phyloP scores from a whole-genome alignment of 1,284 basidiomycete genomes.

The Cutaneotrichosporon sp. region DNA sequence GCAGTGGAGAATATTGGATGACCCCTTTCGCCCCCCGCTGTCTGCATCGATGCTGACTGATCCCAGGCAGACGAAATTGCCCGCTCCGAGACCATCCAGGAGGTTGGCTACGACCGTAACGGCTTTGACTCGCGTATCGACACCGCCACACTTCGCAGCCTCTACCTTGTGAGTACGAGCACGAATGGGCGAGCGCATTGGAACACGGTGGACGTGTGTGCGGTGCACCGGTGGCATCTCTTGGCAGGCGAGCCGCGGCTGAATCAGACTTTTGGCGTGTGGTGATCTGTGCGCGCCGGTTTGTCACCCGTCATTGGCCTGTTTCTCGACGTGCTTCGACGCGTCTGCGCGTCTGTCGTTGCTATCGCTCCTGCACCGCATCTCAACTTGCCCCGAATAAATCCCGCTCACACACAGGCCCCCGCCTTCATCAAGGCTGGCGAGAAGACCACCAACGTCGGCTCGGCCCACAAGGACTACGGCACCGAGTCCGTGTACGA shows the following conservation, averaged over 20 bases:
- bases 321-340: too few species aligned
- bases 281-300: too few species aligned
- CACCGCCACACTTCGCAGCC: slow-evolving; percentile 68
- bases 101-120: slow-evolving; percentile 72
- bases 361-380: too few species aligned
- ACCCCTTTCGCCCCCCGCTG: too few species aligned
- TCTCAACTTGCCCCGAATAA: not conserved
- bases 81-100: slow-evolving; percentile 4
- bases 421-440: slow-evolving; percentile 51
- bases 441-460: slow-evolving; percentile 56
- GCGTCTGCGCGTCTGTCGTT: too few species aligned
- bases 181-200: not conserved
- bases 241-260: too few species aligned
- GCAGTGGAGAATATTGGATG: too few species aligned
- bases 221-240: too few species aligned
- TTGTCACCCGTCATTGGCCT: too few species aligned
- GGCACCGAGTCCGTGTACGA: slow-evolving; percentile 80
- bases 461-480: slow-evolving; percentile 51
- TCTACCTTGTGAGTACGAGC: slow-evolving; percentile 69
- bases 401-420: slow-evolving; percentile 21
- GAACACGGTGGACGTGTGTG: not conserved
- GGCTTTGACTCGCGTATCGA: slow-evolving; percentile 81
- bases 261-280: too few species aligned
- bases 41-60: not conserved
- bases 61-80: slow-evolving; percentile 1